Evolutionary conservation across 306 rosid genomes (phyloP), one percentile per base, ranked within the genome.

Genomic region (Senna siamea): DNA sequence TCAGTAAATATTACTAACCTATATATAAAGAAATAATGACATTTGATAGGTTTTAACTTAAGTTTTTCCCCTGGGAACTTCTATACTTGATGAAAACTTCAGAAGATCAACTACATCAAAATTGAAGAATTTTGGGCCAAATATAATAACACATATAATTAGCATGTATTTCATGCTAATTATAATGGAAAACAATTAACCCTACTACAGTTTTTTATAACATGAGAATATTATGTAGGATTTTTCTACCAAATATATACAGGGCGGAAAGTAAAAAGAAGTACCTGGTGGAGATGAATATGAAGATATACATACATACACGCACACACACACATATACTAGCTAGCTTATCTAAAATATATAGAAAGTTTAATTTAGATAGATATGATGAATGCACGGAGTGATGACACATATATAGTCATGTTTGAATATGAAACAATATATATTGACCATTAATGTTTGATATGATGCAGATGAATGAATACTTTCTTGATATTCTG

Each of bases 401-500:
- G 15, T 60, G 46, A 34, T n/a, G 26, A 15, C 5, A n/a, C 2
- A 34, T 15, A n/a, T 6, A 59, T 34, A n/a, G 46, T n/a, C 7
- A 34, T 7, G 13, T 60, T 60, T 34, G n/a, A 34, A 60, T 35
- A 8, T 35, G n/a, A 60, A 35, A 47, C 4, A 35, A 60, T 60
- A 35, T 52, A 60, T 60, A 35, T 52, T 35, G 34, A 13, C 28
- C 14, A 1, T 60, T n/a, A 35, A 35, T 10, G 1, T 60, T 60
- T 60, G 47, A 60, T 35, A 3, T 35, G 47, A 35, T 35, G n/a
- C 35, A 20, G 15, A 44, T 10, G n/a, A 44, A 60, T 60, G 28
- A 60, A 60, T n/a, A 35, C 47, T 60, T 35, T 35, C 66, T n/a
- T 15, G 66, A 35, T 35, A 60, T 60, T 38, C 5, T 35, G 34